Evolutionary conservation across 2,329 filamentous ascomycete genomes (phyloP).

Genomic region (Cladophialophora chaetospira): DNA sequence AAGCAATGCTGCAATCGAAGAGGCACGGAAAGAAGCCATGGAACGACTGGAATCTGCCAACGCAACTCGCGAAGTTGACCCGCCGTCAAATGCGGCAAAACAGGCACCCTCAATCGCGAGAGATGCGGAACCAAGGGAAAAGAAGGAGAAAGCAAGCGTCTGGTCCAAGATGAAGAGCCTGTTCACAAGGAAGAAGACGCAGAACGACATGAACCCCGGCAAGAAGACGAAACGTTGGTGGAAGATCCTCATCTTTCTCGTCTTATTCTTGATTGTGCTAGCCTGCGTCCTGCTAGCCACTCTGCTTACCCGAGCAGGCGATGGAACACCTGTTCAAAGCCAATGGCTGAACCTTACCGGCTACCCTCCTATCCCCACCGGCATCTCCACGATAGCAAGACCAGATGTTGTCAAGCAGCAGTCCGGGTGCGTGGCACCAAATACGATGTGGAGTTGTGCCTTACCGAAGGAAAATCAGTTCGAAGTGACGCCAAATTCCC

Average conservation of each 20-base stretch:
- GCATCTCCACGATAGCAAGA: constrained; percentile 75
- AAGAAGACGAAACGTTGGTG: constrained; percentile 45
- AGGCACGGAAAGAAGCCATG: constrained; percentile 17
- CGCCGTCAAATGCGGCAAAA: not conserved
- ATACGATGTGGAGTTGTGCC: constrained; percentile 82
- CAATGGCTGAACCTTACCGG: constrained; percentile 82
- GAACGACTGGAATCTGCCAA: constrained; percentile 3
- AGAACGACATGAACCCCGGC: constrained; percentile 33
- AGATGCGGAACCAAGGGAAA: not conserved
- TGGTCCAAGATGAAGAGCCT: constrained; percentile 18
- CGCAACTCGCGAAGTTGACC: not conserved
- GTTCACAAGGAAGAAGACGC: constrained; percentile 6
- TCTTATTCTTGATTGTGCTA: constrained; percentile 46
- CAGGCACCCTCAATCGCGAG: not conserved
- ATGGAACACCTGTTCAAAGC: constrained; percentile 49
- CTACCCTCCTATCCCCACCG: constrained; percentile 84
- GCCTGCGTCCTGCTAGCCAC: constrained; percentile 59
- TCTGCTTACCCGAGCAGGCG: constrained; percentile 53
- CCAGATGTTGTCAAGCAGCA: constrained; percentile 67
- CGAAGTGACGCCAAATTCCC: constrained; percentile 62
- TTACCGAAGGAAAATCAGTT: constrained; percentile 76
- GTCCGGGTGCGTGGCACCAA: constrained; percentile 69
- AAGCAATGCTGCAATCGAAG: not conserved
- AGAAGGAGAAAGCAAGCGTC: constrained; percentile 49
- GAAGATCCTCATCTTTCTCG: constrained; percentile 61